Conservation (phyloP, 2,329 filamentous ascomycete species). For the Cephalotrichum gorgonifer region DNA sequence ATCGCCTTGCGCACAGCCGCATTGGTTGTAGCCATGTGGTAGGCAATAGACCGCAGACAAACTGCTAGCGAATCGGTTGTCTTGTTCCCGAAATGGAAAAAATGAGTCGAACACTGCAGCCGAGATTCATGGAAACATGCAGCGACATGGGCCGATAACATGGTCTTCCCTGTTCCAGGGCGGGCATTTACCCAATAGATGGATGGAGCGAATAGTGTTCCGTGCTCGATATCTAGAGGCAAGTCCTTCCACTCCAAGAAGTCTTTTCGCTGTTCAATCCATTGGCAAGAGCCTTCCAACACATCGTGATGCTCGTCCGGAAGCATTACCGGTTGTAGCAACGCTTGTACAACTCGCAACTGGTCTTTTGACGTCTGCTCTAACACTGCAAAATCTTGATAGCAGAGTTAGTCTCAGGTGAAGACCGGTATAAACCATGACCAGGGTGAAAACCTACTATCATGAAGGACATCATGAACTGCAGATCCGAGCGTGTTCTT, state of each 20-base stretch:
- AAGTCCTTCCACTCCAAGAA: constrained; percentile 16
- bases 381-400: neutral
- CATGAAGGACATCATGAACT: neutral
- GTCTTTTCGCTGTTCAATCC: constrained; percentile 16
- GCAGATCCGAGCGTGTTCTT: neutral
- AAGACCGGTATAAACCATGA: too few relatives aligned
- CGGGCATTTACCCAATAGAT: neutral
- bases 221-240: constrained; percentile 6
- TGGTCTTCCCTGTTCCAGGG: neutral
- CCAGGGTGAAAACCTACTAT: neutral
- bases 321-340: constrained; percentile 8
- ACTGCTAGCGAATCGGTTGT: constrained; percentile 6
- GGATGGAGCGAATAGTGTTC: neutral
- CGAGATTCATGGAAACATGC: neutral
- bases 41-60: constrained; percentile 17
- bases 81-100: constrained; percentile 12
- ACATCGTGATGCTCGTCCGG: constrained; percentile 15
- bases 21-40: constrained; percentile 20
- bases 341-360: neutral
- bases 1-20: constrained; percentile 12
- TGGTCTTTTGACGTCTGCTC: neutral
- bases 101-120: constrained; percentile 7
- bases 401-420: neutral
- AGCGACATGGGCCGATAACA: neutral
- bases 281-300: constrained; percentile 19